Base-by-base conservation (phyloP, 768 basidiomycete species). In the Phylloporus scabripes region DNA sequence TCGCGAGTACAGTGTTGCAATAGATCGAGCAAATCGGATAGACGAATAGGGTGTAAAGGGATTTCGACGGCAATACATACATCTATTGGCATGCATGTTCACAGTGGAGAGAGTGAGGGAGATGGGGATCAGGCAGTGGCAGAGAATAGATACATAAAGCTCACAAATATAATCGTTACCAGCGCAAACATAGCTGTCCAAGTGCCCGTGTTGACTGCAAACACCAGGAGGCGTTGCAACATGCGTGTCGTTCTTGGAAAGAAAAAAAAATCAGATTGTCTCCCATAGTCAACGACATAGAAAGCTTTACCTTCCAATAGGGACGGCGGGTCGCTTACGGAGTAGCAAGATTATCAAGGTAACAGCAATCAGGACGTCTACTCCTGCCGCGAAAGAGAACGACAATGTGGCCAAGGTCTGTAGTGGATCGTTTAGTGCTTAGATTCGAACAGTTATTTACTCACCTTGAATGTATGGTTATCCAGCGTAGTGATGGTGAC, bases 121-220 rank as follows among this genome's bases (percentile, higher is more conserved):
- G 11, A 18, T 20, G 36, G 33, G 6, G 2, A n/a, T 37, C 36
- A 37, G 18, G 18, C 17, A 37, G 4, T 34, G 18, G 18, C 9
- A 37, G 36, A 37, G 36, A 9, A 17, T 10, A 18, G 8, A 37
- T 4, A 37, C 9, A 18, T 18, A 1, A 20, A 18, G 17, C 36
- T 37, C 36, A 37, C 36, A 37, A 37, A 37, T 7, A 37, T 5
- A 20, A 37, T 9, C 5, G 36, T 20, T 9, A 37, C 72, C 63
- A 80, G 80, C 15, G 72, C 65, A 8, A 56, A 60, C 0, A 79
- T 76, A 54, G 81, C 80, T 15, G 77, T 70, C 5, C 74, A 74
- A 15, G 81, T 71, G 0, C 76, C 70, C 10, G 38, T 40, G 8
- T 40, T 40, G 31, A 50, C 38, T 9, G 37, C 8, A 29, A 45